These are phyloP conservation scores for Blastomyces gilchristii DNA, from an alignment of 2,329 filamentous ascomycete species.

Conservation along the genomic window DNA sequence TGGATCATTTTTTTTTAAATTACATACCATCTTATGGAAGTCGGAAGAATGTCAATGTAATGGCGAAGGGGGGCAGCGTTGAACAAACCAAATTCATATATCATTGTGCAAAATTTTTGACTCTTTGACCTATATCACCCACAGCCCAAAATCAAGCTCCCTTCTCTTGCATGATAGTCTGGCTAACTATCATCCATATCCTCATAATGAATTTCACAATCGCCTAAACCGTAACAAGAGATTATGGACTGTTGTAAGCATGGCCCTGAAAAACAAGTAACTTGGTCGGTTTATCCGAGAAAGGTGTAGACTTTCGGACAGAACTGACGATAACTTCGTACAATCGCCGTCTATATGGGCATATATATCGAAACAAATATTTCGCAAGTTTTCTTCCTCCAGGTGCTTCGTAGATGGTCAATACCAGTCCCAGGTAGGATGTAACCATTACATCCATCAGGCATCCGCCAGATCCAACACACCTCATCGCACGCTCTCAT, in stretches of 20 bases:
- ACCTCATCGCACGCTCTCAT: conserved; percentile 27
- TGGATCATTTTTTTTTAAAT: neutral
- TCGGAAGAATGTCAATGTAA: too few relatives aligned
- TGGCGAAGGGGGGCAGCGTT: neutral
- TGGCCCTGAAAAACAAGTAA: neutral
- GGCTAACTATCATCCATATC: neutral
- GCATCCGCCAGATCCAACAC: neutral
- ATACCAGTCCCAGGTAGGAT: neutral
- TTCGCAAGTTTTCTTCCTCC: neutral
- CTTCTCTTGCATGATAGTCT: neutral
- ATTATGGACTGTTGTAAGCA: neutral
- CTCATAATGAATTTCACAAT: neutral
- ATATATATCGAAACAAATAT: neutral
- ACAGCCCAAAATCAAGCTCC: neutral
- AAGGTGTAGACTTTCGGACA: neutral
- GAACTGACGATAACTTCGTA: neutral
- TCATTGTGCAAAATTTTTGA: neutral
- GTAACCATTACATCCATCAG: neutral
- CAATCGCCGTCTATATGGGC: neutral
- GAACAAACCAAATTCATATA: neutral
- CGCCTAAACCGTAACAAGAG: neutral
- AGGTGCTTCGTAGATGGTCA: neutral
- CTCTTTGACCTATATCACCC: neutral
- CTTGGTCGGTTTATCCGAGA: neutral
- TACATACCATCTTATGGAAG: neutral